These are phyloP conservation scores for Lenzites betulinus DNA, from an alignment of 768 basidiomycete genomes.

Conservation along the genomic window DNA sequence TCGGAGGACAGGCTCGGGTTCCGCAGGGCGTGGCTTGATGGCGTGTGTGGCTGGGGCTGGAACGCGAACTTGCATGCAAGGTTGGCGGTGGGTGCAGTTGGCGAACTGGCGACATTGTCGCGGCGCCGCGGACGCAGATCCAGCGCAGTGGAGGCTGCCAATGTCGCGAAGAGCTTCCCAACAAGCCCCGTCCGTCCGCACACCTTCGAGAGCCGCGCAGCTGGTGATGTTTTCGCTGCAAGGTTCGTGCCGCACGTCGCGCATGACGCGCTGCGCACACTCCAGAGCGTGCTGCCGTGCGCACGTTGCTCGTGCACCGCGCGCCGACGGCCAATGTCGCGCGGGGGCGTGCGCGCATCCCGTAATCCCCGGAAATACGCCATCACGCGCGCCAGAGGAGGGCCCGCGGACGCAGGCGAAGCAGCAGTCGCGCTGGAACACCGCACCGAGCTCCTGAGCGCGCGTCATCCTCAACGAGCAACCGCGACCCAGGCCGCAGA, in stretches of 20 bases:
- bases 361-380: background rate
- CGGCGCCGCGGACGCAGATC: background rate
- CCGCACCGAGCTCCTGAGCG: slow-evolving; percentile 17
- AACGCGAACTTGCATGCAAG: too few relatives aligned
- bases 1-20: slow-evolving; percentile 13
- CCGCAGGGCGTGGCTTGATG: background rate
- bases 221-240: too few relatives aligned
- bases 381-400: slow-evolving; percentile 14
- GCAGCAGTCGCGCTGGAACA: slow-evolving; percentile 8
- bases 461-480: background rate
- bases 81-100: too few relatives aligned
- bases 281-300: background rate
- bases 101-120: too few relatives aligned
- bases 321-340: slow-evolving; percentile 4
- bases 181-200: too few relatives aligned
- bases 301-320: slow-evolving; percentile 1
- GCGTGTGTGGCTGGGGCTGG: too few relatives aligned
- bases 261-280: background rate
- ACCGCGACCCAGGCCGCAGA: background rate
- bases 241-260: background rate
- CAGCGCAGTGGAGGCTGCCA: background rate
- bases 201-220: background rate
- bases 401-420: background rate
- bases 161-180: background rate
- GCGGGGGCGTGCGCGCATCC: slow-evolving; percentile 3